Percentiles rank a stretch among this genome's conserved stretches.
Evolutionary conservation across 2,329 filamentous ascomycete genomes (phyloP).

Genomic region (Talaromyces sp.): DNA sequence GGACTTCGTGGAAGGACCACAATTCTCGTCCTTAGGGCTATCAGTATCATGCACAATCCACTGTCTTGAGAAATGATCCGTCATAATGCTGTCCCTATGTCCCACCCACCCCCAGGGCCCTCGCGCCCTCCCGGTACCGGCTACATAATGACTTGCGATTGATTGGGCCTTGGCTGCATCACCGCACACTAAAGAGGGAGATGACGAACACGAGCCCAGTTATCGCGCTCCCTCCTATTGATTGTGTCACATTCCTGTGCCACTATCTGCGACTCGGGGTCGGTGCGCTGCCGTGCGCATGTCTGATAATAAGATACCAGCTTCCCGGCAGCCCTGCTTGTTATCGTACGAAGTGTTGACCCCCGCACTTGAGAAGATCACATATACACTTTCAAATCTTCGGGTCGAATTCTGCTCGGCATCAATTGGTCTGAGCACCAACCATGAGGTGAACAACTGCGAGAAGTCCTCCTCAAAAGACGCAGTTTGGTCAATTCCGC

Average conservation of each 20-base stretch:
- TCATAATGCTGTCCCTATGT: background rate
- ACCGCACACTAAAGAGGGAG: background rate
- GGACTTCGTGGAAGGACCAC: too few species aligned
- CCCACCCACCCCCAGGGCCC: background rate
- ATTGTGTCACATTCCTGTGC: conserved; percentile 1
- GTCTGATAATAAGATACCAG: background rate
- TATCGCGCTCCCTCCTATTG: conserved; percentile 1
- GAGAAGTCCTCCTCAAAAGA: too few species aligned
- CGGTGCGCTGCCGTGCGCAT: background rate
- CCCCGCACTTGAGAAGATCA: too few species aligned
- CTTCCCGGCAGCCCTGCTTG: background rate
- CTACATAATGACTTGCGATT: background rate
- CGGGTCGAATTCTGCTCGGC: too few species aligned
- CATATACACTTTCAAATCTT: too few species aligned
- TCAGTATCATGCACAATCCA: background rate
- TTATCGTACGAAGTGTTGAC: too few species aligned
- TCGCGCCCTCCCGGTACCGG: background rate
- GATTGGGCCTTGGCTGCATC: conserved; percentile 5
- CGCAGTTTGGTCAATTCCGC: too few species aligned
- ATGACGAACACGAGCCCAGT: conserved; percentile 3
- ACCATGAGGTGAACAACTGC: too few species aligned
- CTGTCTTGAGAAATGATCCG: conserved; percentile 1
- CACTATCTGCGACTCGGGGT: background rate
- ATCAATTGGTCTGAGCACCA: too few species aligned
- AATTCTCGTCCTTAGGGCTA: background rate